Conservation (phyloP, 305 asterid genomes). For the Rubia peregrina region DNA sequence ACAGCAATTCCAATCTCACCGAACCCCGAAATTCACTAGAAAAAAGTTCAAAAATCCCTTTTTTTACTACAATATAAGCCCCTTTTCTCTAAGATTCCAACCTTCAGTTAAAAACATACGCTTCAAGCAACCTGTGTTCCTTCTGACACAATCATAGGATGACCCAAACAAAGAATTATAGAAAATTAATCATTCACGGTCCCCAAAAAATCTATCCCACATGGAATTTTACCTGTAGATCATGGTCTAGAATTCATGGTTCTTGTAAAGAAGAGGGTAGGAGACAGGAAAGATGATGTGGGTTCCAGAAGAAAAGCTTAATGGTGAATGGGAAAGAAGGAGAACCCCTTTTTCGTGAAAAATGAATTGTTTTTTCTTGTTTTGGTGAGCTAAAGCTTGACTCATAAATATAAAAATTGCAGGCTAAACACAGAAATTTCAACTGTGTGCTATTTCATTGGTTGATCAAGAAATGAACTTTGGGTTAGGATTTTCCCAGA, state of each 20-base stretch:
- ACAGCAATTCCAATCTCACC: constrained; percentile 1
- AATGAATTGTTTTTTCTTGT: not conserved
- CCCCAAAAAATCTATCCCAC: not conserved
- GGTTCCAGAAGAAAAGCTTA: not conserved
- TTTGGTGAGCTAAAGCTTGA: not conserved
- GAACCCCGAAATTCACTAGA: not conserved
- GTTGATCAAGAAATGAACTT: not conserved
- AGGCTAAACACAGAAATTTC: not conserved
- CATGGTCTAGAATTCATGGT: not conserved
- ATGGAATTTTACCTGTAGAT: not conserved
- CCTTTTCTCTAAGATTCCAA: not conserved
- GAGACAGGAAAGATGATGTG: constrained; percentile 5
- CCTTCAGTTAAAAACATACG: not conserved
- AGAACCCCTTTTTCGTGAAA: not conserved
- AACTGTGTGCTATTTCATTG: not conserved
- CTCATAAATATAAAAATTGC: not conserved
- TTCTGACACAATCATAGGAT: constrained; percentile 12
- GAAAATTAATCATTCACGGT: not conserved
- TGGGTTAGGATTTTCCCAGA: not conserved
- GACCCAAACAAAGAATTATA: not conserved
- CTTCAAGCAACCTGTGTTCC: constrained; percentile 13
- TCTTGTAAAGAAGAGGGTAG: not conserved
- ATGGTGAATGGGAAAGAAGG: not conserved
- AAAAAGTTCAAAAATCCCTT: not conserved
- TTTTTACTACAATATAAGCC: not conserved